A percentile compares a stretch with the other conserved stretches of the same genome.
Evolutionary conservation across 371 early-diverging fungal genomes (phyloP).

Genomic region (Circinella minor): DNA sequence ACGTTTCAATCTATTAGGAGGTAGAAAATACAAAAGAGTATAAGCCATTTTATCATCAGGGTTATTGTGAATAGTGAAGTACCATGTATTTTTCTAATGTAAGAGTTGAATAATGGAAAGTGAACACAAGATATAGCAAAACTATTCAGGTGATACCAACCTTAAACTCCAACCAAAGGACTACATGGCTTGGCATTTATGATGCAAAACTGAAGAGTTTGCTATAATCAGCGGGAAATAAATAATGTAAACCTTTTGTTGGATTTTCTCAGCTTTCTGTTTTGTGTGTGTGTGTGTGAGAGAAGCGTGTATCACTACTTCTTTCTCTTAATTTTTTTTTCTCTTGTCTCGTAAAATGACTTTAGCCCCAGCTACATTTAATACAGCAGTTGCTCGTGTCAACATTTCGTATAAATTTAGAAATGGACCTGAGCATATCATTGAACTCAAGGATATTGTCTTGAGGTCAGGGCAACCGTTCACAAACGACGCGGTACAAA

Average conservation of each 20-base stretch:
- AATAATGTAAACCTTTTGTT: neutral
- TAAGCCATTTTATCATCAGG: too few relatives aligned
- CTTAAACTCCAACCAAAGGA: neutral
- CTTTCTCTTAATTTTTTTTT: neutral
- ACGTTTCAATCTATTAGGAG: too few relatives aligned
- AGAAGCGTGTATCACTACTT: neutral
- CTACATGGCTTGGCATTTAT: neutral
- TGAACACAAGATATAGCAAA: too few relatives aligned
- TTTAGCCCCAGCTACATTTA: constrained; percentile 5
- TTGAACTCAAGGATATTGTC: constrained; percentile 21
- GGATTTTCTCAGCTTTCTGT: neutral
- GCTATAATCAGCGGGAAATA: neutral
- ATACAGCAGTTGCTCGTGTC: constrained; percentile 14
- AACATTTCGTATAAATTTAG: constrained; percentile 27
- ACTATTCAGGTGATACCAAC: neutral
- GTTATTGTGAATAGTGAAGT: too few relatives aligned
- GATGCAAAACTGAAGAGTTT: neutral
- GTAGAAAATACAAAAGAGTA: too few relatives aligned
- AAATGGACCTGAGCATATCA: constrained; percentile 16
- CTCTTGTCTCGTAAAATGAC: constrained; percentile 2
- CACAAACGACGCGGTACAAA: constrained; percentile 19
- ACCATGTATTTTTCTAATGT: too few relatives aligned
- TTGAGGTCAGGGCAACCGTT: constrained; percentile 24
- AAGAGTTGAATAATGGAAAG: too few relatives aligned
- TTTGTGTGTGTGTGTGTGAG: too few relatives aligned